phyloP scores from a whole-genome alignment of 2,329 filamentous ascomycete species.

The Furcasterigmium furcatum region DNA sequence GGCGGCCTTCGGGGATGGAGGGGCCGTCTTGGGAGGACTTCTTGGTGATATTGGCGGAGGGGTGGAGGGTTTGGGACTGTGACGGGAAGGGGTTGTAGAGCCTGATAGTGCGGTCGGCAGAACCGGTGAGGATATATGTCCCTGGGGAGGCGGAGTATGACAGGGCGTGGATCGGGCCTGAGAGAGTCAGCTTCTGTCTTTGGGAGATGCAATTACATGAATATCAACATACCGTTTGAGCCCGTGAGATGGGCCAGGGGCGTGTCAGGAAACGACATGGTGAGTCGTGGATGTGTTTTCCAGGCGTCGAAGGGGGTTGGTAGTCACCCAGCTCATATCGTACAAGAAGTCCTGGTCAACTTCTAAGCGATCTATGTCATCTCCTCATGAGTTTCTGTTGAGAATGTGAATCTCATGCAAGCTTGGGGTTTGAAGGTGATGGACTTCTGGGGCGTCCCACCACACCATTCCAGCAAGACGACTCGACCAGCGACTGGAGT shows the following conservation, averaged over 20 bases:
- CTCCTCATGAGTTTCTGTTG: no score
- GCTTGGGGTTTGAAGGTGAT: no score
- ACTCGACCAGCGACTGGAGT: no score
- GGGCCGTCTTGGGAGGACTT: constrained; percentile 28
- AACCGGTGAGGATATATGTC: constrained; percentile 81
- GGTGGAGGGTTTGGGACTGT: constrained; percentile 10
- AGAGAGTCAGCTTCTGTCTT: background rate
- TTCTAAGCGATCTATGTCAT: background rate
- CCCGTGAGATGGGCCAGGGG: constrained; percentile 55
- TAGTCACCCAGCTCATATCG: no score
- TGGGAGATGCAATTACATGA: background rate
- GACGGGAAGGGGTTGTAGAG: constrained; percentile 75
- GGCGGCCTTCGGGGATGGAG: constrained; percentile 44
- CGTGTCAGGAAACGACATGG: constrained; percentile 43
- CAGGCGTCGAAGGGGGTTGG: no score
- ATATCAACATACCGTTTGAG: constrained; percentile 47
- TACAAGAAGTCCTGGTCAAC: background rate
- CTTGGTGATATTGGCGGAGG: constrained; percentile 25
- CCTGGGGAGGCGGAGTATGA: constrained; percentile 70
- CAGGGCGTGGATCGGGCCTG: constrained; percentile 70
- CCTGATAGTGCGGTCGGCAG: constrained; percentile 78
- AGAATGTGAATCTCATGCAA: no score
- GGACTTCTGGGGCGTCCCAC: no score
- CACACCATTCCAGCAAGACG: no score
- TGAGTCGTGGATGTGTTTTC: background rate